Percentiles rank a stretch among this genome's conserved stretches.
These are phyloP conservation scores for Debaryomycetaceae sp. DNA, from an alignment of 1,139 yeast genomes.

Conservation along the genomic window DNA sequence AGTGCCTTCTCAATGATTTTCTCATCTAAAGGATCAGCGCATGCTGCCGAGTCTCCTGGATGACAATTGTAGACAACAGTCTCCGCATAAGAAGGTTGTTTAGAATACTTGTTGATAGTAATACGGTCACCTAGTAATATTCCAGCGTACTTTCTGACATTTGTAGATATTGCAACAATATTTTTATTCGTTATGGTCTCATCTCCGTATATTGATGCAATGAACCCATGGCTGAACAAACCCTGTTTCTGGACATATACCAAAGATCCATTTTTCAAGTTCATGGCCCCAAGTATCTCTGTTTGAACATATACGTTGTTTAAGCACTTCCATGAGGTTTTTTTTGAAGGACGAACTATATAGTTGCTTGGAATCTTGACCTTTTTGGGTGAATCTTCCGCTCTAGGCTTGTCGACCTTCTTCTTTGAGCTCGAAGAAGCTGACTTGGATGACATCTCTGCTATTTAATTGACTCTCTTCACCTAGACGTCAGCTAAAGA, in stretches of 20 bases:
- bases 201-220: constrained; percentile 43
- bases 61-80: constrained; percentile 14
- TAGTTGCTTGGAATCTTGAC: constrained; percentile 44
- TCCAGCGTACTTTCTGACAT: constrained; percentile 52
- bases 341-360: constrained; percentile 57
- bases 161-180: constrained; percentile 50
- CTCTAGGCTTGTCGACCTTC: constrained; percentile 17
- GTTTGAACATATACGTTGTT: constrained; percentile 49
- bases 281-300: constrained; percentile 51
- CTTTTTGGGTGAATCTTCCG: constrained; percentile 31
- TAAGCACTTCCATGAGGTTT: constrained; percentile 22
- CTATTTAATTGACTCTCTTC: neutral
- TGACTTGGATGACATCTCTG: constrained; percentile 28
- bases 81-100: constrained; percentile 52
- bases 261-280: constrained; percentile 51
- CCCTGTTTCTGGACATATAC: constrained; percentile 50
- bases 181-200: constrained; percentile 43
- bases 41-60: constrained; percentile 5
- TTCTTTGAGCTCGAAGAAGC: constrained; percentile 18
- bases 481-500: too few relatives aligned
- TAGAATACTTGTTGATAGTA: constrained; percentile 37
- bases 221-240: constrained; percentile 39
- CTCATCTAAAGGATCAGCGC: neutral
- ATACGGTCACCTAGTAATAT: constrained; percentile 73
- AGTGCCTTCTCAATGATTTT: constrained; percentile 34